Base-by-base conservation (phyloP, 1,284 basidiomycete species). In the Taiwanofungus camphoratus region DNA sequence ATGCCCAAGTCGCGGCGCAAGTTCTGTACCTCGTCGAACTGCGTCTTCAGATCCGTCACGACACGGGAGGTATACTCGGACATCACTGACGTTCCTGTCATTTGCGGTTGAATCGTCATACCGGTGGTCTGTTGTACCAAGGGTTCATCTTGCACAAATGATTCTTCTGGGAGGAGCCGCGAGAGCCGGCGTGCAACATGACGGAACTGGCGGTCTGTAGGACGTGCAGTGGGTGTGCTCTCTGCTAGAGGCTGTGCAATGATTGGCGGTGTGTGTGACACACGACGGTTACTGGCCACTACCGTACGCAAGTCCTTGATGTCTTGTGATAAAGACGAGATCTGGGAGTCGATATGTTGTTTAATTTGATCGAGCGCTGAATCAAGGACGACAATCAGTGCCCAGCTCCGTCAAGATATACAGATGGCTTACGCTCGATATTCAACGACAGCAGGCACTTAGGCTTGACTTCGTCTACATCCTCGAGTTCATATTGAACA, bases 311-410 rank as follows among this genome's bases (percentile, higher is more conserved):
- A 75, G 43, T 98, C 95, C 53, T 93, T 92, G 61, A 99, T 77
- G 52, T 98, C 95, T 52, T 89, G 82, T 12, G 90, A 81, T n/a
- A 99, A 71, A 1, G 71, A 70, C 0, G 85, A 82, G 45, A 99
- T 90, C 52, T 94, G 92, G 3, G 82, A 61, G 60, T 98, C 95
- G 51, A 99, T 93, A 59, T 99, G 95, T 59, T 96, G 92, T 63
- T 96, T 97, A 62, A 99, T 95, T 64, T 99, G 95, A 64, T 98
- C 95, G 41, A 99, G 80, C 11, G 92, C 92, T 96, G 56, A n/a
- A 46, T 22, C n/a, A 24, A 39, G 30, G 3, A 39, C 36, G 44
- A 31, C 49, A 42, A 42, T 29, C n/a, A 29, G 15, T 45, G 27
- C 49, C 42, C 23, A 41, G 19, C 42, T 33, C 15, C 12, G 18